Evolutionary conservation across 192 early-diverging fungal species (phyloP).

Genomic region (Coemansia sp.): DNA sequence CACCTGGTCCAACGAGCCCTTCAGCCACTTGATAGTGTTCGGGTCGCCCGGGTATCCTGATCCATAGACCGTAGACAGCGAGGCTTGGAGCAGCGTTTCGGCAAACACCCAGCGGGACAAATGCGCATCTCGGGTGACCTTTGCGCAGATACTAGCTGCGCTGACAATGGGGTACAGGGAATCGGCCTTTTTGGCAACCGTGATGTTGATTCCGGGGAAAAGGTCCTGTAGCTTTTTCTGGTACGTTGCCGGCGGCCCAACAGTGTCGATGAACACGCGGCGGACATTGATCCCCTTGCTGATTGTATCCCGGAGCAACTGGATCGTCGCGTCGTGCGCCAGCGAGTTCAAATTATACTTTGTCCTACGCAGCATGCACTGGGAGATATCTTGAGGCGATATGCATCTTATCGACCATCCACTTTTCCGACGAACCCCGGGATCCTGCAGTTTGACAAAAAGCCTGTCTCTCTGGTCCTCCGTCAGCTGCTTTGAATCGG

Average conservation of each 20-base stretch:
- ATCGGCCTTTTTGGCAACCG: conserved; percentile 94
- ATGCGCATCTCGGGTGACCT: conserved; percentile 60
- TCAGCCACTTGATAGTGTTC: conserved; percentile 84
- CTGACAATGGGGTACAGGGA: conserved; percentile 88
- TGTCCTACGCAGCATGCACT: conserved; percentile 77
- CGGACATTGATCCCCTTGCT: conserved; percentile 61
- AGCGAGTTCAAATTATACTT: conserved; percentile 92
- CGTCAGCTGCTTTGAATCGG: conserved; percentile 92
- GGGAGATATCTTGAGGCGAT: conserved; percentile 89
- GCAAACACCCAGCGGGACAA: conserved; percentile 46
- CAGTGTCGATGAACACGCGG: conserved; percentile 92
- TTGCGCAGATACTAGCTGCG: conserved; percentile 95
- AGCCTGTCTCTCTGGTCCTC: conserved; percentile 70
- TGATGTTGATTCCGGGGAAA: conserved; percentile 78
- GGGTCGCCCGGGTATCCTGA: conserved; percentile 91
- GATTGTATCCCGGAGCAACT: conserved; percentile 68
- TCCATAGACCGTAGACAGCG: conserved; percentile 65
- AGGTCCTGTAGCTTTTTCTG: conserved; percentile 66
- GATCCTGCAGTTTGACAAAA: conserved; percentile 59
- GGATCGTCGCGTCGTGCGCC: conserved; percentile 92
- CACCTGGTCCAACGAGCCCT: conserved; percentile 68
- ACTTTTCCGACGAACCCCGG: conserved; percentile 56
- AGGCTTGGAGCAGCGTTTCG: conserved; percentile 37
- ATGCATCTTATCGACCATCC: conserved; percentile 83
- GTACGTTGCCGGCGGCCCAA: conserved; percentile 88